A percentile compares a stretch with the other conserved stretches of the same genome.
Conservation (phyloP, 306 rosid genomes). For the Glycine soja region DNA sequence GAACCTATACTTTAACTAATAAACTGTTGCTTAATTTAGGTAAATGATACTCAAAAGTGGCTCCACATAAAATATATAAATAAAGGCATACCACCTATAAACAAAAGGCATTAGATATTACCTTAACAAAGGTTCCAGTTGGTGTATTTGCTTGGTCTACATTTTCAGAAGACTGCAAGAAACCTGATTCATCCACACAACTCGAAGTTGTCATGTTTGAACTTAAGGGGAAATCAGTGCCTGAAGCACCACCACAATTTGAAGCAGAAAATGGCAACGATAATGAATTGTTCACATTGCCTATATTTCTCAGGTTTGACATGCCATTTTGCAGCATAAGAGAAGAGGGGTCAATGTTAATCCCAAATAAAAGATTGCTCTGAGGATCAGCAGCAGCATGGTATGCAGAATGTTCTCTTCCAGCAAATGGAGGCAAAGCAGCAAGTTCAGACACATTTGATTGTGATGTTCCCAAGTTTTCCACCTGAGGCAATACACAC, state of each 20-base stretch:
- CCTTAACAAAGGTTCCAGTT: conserved; percentile 87
- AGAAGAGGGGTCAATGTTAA: conserved; percentile 77
- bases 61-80: conserved; percentile 10
- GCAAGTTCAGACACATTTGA: conserved; percentile 59
- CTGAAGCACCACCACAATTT: conserved; percentile 68
- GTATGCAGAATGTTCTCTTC: conserved; percentile 78
- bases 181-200: conserved; percentile 77
- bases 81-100: conserved; percentile 2
- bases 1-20: conserved; percentile 7
- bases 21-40: conserved; percentile 8
- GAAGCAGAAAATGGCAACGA: conserved; percentile 68
- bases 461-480: conserved; percentile 60
- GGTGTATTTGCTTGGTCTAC: conserved; percentile 71
- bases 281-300: conserved; percentile 65
- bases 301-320: conserved; percentile 67
- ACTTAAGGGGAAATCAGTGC: conserved; percentile 65
- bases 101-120: conserved; percentile 38
- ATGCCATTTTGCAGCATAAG: conserved; percentile 78
- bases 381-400: conserved; percentile 81
- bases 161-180: conserved; percentile 81
- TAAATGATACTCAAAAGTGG: conserved; percentile 15
- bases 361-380: conserved; percentile 80
- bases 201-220: conserved; percentile 69
- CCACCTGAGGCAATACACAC: conserved; percentile 66
- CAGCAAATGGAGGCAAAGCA: conserved; percentile 86